Evolutionary conservation across 2,329 filamentous ascomycete genomes (phyloP), one percentile per base, ranked within the genome.

Genomic region (Colletotrichum agaves): DNA sequence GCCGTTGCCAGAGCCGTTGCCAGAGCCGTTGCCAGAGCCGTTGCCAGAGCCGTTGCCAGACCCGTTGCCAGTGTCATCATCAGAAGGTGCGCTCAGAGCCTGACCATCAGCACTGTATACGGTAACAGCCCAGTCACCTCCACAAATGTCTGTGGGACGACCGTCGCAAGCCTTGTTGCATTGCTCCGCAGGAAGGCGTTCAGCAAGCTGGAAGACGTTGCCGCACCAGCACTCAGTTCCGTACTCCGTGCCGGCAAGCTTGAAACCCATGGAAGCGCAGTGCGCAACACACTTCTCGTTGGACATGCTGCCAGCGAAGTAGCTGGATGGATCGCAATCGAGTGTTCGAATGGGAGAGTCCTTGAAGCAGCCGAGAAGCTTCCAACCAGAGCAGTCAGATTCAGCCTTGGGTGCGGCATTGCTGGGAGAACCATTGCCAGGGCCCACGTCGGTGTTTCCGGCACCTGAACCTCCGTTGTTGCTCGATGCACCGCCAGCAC

Each of bases 201-300:
- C 44, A 11, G 69, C 69, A 19, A 63, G 21, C 17, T 69, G 62
- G 59, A 71, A 71, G 5, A 57, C 56, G 47, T 71, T 70, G 37
- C 79, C 82, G 69, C 85, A 89, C 78, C 82, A 88, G 73, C 86
- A 88, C 71, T 88, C 82, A 19, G 75, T 74, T 7, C 77, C 78
- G 69, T 82, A 83, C 72, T 88, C 84, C 0, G 85, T 77, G 5
- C 85, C 85, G 5, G 85, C 84, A 66, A 83, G 80, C 2, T 70
- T 68, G 70, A 79, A 83, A 4, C 79, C 79, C 11, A 75, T 75
- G 13, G 70, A 71, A 3, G 72, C 72, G 75, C 86, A 88, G 73
- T 81, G 83, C 17, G 78, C 73, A 52, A 85, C 76, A 71, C 86
- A 88, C 53, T 73, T 78, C 62, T 81, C 77, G 4, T 85, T 79